A percentile compares a stretch with the other conserved stretches of the same genome.
phyloP scores from a whole-genome alignment of 768 basidiomycete genomes.

The Tephrocybe rancida region DNA sequence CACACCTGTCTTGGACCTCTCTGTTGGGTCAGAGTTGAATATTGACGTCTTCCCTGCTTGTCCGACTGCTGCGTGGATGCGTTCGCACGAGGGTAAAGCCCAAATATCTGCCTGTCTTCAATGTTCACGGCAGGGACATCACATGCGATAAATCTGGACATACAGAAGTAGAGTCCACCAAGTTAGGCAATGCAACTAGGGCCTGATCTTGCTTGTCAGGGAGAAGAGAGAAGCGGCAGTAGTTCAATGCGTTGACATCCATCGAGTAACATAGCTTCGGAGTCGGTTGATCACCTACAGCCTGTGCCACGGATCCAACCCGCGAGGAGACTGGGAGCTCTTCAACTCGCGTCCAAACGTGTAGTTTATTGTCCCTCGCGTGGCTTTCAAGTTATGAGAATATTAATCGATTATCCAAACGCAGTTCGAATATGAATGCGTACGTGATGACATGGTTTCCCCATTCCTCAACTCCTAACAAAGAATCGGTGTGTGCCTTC shows the following conservation, averaged over 20 bases:
- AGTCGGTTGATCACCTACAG: slow-evolving; percentile 37
- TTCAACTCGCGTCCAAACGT: slow-evolving; percentile 64
- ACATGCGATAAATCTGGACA: not conserved
- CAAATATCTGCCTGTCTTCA: slow-evolving; percentile 81
- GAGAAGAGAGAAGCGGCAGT: slow-evolving; percentile 85
- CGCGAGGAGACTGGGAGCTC: slow-evolving; percentile 43
- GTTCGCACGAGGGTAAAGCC: slow-evolving; percentile 63
- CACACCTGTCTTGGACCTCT: slow-evolving; percentile 59
- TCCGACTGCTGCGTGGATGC: slow-evolving; percentile 88
- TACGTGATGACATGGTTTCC: slow-evolving; percentile 73
- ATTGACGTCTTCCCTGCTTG: slow-evolving; percentile 42
- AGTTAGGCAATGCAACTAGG: slow-evolving; percentile 82
- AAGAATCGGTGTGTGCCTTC: slow-evolving; percentile 76
- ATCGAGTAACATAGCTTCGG: slow-evolving; percentile 67
- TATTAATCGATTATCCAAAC: not conserved
- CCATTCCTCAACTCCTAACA: slow-evolving; percentile 84
- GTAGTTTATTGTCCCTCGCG: slow-evolving; percentile 84
- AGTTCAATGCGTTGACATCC: slow-evolving; percentile 93
- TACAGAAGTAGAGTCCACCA: slow-evolving; percentile 70
- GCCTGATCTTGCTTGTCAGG: slow-evolving; percentile 32
- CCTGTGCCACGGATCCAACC: slow-evolving; percentile 58
- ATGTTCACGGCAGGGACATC: not conserved
- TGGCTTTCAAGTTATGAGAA: slow-evolving; percentile 50
- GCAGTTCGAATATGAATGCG: slow-evolving; percentile 22
- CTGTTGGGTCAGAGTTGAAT: slow-evolving; percentile 46